Evolutionary conservation across 2,329 filamentous ascomycete genomes (phyloP), one percentile per base, ranked within the genome.

Genomic region (Talaromyces sp.): DNA sequence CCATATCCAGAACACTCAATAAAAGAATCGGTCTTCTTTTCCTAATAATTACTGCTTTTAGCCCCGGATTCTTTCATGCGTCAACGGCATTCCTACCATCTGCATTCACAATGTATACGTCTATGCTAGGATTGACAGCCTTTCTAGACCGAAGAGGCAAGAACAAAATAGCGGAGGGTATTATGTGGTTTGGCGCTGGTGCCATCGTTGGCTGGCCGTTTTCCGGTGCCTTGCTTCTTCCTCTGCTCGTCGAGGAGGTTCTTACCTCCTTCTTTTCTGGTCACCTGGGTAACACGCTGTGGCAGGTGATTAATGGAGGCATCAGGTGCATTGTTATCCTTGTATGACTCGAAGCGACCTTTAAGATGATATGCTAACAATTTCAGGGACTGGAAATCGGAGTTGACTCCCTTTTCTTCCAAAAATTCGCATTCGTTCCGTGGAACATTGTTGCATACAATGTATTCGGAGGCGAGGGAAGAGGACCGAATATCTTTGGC

Each of bases 381-480:
- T 65, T 39, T 18, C 63, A 93, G 91, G 79, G 82, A 44, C 68
- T 87, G 1, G 92, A 96, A 72, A 82, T 88, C 5, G 77, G 80
- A 5, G 80, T 96, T 69, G 95, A 96, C 71, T 84, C 87, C 14
- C 90, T 91, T 72, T 96, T 96, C 75, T 98, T 96, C 78, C 88
- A 86, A 67, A 91, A 91, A 71, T 67, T 89, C 6, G 87, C 86
- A 3, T 76, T 93, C 42, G 91, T 96, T 6, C 87, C 92, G 0
- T 90, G 92, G 83, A 97, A 97, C 72, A 98, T 99, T 71, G 88
- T 99, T 70, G 86, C 89, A 67, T 99, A 99, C 83, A 99, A 99
- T 73, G 86, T 99, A 48, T 93, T 99, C 73, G 90, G 90, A 7
- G 87, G 86, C 6, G 84, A 86, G 0, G 90, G 88, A 35, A 84